Conservation (phyloP, 192 early-diverging fungal species). For the Endogone sp. region DNA sequence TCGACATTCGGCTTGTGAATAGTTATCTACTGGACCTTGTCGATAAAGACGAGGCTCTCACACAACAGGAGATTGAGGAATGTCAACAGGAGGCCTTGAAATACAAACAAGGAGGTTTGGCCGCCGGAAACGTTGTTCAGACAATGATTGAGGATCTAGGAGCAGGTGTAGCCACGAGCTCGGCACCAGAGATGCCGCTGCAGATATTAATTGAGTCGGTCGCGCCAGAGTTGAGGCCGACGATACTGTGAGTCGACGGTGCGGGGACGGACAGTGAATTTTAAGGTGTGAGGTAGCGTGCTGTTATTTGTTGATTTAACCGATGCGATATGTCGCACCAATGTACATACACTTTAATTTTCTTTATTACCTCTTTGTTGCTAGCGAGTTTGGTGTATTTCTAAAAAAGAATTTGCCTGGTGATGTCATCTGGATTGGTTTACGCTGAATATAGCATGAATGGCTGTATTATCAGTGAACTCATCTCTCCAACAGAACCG, state of each 20-base stretch:
- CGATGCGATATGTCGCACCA: too few relatives aligned
- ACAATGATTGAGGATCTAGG: not conserved
- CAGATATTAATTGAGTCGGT: not conserved
- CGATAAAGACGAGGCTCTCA: conserved; percentile 1
- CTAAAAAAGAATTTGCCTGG: too few relatives aligned
- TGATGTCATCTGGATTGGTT: too few relatives aligned
- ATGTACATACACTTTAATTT: too few relatives aligned
- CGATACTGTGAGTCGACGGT: not conserved
- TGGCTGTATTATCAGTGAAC: too few relatives aligned
- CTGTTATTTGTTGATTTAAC: too few relatives aligned
- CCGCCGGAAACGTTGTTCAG: not conserved
- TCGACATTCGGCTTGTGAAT: not conserved
- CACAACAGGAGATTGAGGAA: not conserved
- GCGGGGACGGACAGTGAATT: too few relatives aligned
- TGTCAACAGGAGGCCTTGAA: not conserved
- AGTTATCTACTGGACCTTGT: not conserved
- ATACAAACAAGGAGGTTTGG: not conserved
- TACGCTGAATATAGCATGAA: too few relatives aligned
- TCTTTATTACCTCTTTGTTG: too few relatives aligned
- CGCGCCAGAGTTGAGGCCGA: not conserved
- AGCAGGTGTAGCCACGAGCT: not conserved
- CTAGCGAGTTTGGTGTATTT: too few relatives aligned
- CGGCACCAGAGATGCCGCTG: not conserved
- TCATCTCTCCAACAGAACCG: too few relatives aligned
- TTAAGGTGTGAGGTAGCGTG: too few relatives aligned